Percentiles rank a stretch among this genome's conserved stretches.
phyloP scores from a whole-genome alignment of 345 rosid species.

The Murraya paniculata region DNA sequence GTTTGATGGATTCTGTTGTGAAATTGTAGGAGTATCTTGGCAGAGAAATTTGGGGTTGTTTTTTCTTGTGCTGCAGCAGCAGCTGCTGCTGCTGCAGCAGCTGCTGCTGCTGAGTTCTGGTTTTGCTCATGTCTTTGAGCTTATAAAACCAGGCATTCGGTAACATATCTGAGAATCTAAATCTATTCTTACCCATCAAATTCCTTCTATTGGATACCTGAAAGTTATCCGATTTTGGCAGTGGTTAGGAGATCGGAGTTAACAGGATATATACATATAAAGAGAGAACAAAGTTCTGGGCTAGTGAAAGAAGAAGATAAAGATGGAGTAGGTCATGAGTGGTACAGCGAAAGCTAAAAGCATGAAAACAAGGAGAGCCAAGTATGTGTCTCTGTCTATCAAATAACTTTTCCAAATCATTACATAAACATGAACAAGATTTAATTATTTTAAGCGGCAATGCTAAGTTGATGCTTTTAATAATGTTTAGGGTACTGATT shows the following conservation, averaged over 20 bases:
- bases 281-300: neutral
- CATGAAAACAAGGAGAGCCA: conserved; percentile 11
- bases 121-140: conserved; percentile 59
- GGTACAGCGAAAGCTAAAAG: neutral
- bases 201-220: conserved; percentile 18
- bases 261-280: neutral
- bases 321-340: neutral
- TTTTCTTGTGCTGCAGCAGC: neutral
- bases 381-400: neutral
- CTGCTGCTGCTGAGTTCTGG: conserved; percentile 18
- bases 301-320: neutral
- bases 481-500: too few species aligned
- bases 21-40: conserved; percentile 39
- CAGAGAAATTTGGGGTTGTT: conserved; percentile 25
- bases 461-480: too few species aligned
- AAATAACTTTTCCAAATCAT: neutral
- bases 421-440: neutral
- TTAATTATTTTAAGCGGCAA: neutral
- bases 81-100: neutral
- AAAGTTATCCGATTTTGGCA: neutral
- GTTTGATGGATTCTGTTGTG: conserved; percentile 25
- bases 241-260: neutral
- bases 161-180: conserved; percentile 60
- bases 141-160: conserved; percentile 81
- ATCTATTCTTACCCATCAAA: conserved; percentile 61